Evolutionary conservation across 495 filamentous ascomycete species (phyloP), one percentile per base, ranked within the genome.

Genomic region (Penicillium salamii): DNA sequence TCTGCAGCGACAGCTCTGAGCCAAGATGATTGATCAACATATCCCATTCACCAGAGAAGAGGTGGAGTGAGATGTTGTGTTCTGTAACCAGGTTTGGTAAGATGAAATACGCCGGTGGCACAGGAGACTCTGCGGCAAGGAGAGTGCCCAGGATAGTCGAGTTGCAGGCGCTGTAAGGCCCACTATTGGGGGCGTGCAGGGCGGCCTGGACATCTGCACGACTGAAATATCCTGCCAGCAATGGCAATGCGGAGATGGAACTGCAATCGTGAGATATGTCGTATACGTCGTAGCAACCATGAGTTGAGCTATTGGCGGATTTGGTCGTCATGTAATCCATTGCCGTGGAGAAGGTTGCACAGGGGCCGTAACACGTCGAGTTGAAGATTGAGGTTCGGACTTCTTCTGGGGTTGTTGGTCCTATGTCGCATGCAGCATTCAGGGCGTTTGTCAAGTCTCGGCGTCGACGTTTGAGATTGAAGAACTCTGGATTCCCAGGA

Each of bases 1-100:
- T 75, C 52, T 74, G 66, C n/a, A 75, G 55, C 8, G 51, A 54
- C 14, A 74, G 47, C 34, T 74, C 63, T 5, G 53, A 57, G 7
- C 71, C 73, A 21, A 68, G 40, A 52, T 74, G 67, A 32, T 72
- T 75, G 49, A 71, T 50, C 26, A 74, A 35, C 59, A 74, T 61
- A 51, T 75, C 71, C 55, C 62, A 54, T 32, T 74, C 65, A 14
- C 71, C 71, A 19, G 59, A 61, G 43, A 69, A 75, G 29, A 75
- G 35, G 45, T 74, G 67, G 11, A 75, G 53, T 11, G 61, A 58
- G 48, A 72, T 43, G 13, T 68, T 73, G 37, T 69, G 46, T 9
- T 50, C 42, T 0, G 59, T 71, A 17, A 75, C 42, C 34, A 75
- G 50, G 7, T 37, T 37, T 1, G 68, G 71, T 15, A 74, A 56